Evolutionary conservation across 1,284 basidiomycete genomes (phyloP), one percentile per base, ranked within the genome.

Genomic region (Malassezia yamatoensis): DNA sequence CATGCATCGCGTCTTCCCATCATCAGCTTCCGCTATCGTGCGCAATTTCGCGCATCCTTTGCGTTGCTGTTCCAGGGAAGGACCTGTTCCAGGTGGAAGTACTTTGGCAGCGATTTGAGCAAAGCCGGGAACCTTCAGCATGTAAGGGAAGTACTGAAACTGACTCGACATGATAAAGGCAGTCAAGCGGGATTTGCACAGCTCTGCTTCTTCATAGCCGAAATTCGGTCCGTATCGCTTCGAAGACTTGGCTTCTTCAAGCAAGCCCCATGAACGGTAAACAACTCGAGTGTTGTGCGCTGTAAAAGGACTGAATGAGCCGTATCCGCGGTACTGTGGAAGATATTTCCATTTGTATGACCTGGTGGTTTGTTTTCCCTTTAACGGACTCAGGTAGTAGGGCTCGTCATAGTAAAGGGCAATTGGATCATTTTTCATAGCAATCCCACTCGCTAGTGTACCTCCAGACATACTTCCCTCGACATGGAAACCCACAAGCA

Each of bases 241-340:
- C 60, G 62, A 51, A 20, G 51, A 49, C 21, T 47, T 16, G 34
- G 77, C 62, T 33, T 63, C 61, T 58, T 85, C 80, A 46, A 83
- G 79, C 34, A 91, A 78, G 12, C 83, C 87, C 78, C 83, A 87
- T 21, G 87, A 83, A 51, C 89, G 83, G 61, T 87, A 83, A 36
- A 90, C 85, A 29, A 88, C 75, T 16, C 82, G 77, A 35, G 79
- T 78, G 70, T 93, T 88, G 44, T 79, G 67, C 1, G 77, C 59
- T 11, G 78, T 76, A 82, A 90, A 87, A 43, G 83, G 65, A 72
- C 80, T 87, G 60, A 81, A 78, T 0, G 77, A 78, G 33, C 86
- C 88, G 53, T 79, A 78, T 13, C 81, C 65, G 1, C 67, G 32
- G 75, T 78, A 51, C 72, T 76, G 43, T 78, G 79, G 57, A 80